Evolutionary conservation across 1,284 basidiomycete genomes (phyloP), one percentile per base, ranked within the genome.

Genomic region (Chalciporus sp.): DNA sequence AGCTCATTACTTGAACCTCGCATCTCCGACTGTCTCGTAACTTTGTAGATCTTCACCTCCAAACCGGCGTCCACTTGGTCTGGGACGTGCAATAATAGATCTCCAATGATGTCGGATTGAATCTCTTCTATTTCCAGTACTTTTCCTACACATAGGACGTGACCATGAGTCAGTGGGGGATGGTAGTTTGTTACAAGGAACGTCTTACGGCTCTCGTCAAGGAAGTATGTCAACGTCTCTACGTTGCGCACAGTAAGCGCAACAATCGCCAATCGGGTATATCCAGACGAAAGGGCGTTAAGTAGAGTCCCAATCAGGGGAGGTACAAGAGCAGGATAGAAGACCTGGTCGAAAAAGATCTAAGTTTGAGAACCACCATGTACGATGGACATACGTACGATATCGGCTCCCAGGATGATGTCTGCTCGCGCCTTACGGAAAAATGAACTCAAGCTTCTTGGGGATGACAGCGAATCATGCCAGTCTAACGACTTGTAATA

Each of bases 341-440:
- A 92, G 4, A 88, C 81, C 89, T 92, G 50, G 29, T 40, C 23
- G 29, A 11, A 39, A 27, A 51, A 19, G 17, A 20, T 43, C 11
- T 33, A 33, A 53, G 42, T 52, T 29, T 12, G 9, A 42, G 33
- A 28, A 20, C 40, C 17, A 20, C 16, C 9, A n/a, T 39, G 19
- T 17, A 19, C 4, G 19, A 10, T 19, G 39, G 42, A 43, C 28
- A 28, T 49, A 69, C 72, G 49, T 51, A 88, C 88, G 42, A 91
- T 74, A 63, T 92, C 89, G 35, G 89, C 85, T 12, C 88, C 88
- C 2, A 92, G 61, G 27, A 92, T 72, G 1, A 90, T 51, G 42
- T 88, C 81, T 3, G 79, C 72, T 4, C 78, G 70, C 29, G 77
- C 73, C 7, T 74, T 61, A 26, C 62, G 48, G 2, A 89, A 62